A percentile compares a stretch with the other conserved stretches of the same genome.
phyloP scores from a whole-genome alignment of 2,329 filamentous ascomycete genomes.

The Colletotrichum sojae region DNA sequence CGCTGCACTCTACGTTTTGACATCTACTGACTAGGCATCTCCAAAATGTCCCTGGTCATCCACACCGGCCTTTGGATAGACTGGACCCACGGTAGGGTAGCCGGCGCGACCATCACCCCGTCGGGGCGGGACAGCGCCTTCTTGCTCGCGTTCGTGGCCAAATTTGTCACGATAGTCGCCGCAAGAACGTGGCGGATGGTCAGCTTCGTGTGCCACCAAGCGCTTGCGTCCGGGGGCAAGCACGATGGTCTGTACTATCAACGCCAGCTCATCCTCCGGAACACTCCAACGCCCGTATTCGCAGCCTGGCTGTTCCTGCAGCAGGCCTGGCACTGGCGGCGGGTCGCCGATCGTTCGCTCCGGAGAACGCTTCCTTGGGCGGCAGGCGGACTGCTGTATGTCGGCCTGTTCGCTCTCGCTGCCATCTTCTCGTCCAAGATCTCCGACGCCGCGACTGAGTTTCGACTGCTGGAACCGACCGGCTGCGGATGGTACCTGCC shows the following conservation, averaged over 20 bases:
- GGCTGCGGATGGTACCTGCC: slow-evolving; percentile 26
- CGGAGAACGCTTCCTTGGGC: slow-evolving; percentile 28
- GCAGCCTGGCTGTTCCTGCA: slow-evolving; percentile 28
- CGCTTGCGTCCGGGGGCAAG: slow-evolving; percentile 37
- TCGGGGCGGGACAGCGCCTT: slow-evolving; percentile 47
- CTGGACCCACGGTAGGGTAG: slow-evolving; percentile 48
- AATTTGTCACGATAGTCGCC: slow-evolving; percentile 48
- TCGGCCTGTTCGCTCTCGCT: slow-evolving; percentile 19
- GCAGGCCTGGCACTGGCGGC: slow-evolving; percentile 40
- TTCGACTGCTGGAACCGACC: slow-evolving; percentile 13
- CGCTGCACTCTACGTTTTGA: too few relatives aligned
- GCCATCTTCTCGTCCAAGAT: slow-evolving; percentile 30
- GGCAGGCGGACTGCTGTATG: background rate
- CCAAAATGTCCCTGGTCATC: too few relatives aligned
- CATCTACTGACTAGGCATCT: too few relatives aligned
- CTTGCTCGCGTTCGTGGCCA: slow-evolving; percentile 51
- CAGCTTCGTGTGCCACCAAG: slow-evolving; percentile 42
- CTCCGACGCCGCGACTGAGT: slow-evolving; percentile 17
- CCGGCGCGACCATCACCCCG: slow-evolving; percentile 51
- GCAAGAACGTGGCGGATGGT: slow-evolving; percentile 43
- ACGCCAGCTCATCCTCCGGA: slow-evolving; percentile 44
- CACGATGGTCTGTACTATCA: slow-evolving; percentile 47
- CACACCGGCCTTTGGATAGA: slow-evolving; percentile 51
- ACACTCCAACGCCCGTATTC: slow-evolving; percentile 30
- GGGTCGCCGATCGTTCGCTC: background rate